These are phyloP conservation scores for Vishniacozyma victoriae DNA, from an alignment of 768 basidiomycete genomes.

Conservation along the genomic window DNA sequence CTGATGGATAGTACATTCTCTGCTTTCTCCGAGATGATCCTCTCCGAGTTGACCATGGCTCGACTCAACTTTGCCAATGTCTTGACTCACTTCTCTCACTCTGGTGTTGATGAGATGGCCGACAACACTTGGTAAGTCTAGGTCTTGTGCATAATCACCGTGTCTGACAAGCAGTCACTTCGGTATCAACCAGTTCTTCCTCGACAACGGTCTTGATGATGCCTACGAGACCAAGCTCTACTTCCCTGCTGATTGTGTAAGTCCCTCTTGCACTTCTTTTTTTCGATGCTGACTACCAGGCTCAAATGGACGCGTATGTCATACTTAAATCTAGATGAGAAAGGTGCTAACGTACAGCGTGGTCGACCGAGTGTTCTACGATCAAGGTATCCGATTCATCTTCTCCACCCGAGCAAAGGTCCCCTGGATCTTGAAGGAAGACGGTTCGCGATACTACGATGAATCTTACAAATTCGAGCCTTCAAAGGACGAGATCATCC, in stretches of 20 bases:
- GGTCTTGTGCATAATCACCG: conserved; percentile 53
- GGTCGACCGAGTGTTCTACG: conserved; percentile 72
- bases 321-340: not conserved
- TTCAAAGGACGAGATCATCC: conserved; percentile 76
- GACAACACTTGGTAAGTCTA: conserved; percentile 41
- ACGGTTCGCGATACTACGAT: conserved; percentile 61
- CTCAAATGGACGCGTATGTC: conserved; percentile 12
- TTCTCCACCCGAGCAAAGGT: conserved; percentile 88
- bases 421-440: conserved; percentile 73
- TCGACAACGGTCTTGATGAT: conserved; percentile 79
- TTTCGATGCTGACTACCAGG: too few relatives aligned
- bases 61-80: conserved; percentile 82
- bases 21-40: conserved; percentile 84
- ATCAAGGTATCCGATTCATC: conserved; percentile 73
- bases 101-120: conserved; percentile 57
- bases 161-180: too few relatives aligned
- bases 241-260: conserved; percentile 79
- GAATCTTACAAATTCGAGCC: conserved; percentile 72
- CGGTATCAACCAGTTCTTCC: conserved; percentile 73
- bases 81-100: conserved; percentile 81
- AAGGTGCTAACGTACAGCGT: too few relatives aligned
- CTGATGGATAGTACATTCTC: conserved; percentile 60
- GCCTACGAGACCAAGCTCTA: conserved; percentile 66
- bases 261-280: conserved; percentile 49
- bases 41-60: conserved; percentile 90